Evolutionary conservation across 1,284 basidiomycete genomes (phyloP).

Genomic region (Leccinum subspadiceum): DNA sequence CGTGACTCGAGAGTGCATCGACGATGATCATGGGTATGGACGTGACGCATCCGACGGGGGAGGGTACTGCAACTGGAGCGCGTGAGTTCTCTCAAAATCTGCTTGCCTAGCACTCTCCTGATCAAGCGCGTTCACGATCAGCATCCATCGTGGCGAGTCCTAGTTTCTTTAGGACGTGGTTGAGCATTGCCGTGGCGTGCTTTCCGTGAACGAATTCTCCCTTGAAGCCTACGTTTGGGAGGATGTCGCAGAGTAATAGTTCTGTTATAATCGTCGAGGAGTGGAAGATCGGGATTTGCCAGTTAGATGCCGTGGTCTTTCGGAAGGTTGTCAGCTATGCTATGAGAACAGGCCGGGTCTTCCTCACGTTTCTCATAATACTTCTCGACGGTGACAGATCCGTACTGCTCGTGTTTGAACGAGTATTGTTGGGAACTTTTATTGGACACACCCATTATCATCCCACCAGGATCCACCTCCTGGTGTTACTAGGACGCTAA

Average conservation of each 20-base stretch:
- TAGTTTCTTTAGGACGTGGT: slow-evolving; percentile 56
- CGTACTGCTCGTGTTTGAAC: slow-evolving; percentile 53
- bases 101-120: background rate
- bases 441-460: slow-evolving; percentile 50
- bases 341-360: background rate
- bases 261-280: slow-evolving; percentile 62
- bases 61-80: slow-evolving; percentile 46
- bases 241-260: slow-evolving; percentile 65
- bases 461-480: slow-evolving; percentile 37
- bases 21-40: slow-evolving; percentile 85
- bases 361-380: slow-evolving; percentile 62
- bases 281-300: slow-evolving; percentile 48
- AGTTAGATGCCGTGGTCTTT: slow-evolving; percentile 59
- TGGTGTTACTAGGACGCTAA: too few species aligned
- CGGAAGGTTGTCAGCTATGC: background rate
- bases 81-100: slow-evolving; percentile 29
- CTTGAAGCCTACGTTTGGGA: slow-evolving; percentile 66
- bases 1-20: slow-evolving; percentile 51
- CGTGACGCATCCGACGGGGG: slow-evolving; percentile 69
- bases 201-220: slow-evolving; percentile 62
- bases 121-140: slow-evolving; percentile 3
- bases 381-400: slow-evolving; percentile 54
- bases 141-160: slow-evolving; percentile 64
- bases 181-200: slow-evolving; percentile 69
- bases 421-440: slow-evolving; percentile 47